Conservation (phyloP, 306 rosid genomes). For the Hippophae rhamnoides region DNA sequence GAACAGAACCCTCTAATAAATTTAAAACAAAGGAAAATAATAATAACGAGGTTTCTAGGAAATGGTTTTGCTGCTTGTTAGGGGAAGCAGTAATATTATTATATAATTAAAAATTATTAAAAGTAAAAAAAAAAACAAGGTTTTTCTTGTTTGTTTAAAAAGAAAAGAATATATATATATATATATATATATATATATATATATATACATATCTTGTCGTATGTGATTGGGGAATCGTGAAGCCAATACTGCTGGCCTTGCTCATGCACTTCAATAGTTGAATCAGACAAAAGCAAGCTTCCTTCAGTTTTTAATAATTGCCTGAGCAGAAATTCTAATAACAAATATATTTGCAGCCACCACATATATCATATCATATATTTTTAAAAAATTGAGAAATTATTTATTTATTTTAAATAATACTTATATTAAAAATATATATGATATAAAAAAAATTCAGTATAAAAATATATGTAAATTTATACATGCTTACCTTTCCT, state of each 20-base stretch:
- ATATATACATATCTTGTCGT: constrained; percentile 32
- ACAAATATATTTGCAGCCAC: too few species aligned
- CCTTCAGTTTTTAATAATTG: constrained; percentile 13
- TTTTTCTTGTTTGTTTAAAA: background rate
- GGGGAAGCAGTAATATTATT: background rate
- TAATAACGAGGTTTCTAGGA: constrained; percentile 4
- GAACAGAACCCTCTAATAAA: constrained; percentile 14
- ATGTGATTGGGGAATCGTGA: constrained; percentile 43
- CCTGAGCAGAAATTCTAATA: background rate
- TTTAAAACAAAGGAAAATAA: background rate
- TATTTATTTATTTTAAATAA: too few species aligned
- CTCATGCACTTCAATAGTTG: constrained; percentile 9
- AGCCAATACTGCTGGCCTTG: constrained; percentile 26
- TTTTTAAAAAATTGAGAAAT: too few species aligned
- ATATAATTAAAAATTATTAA: constrained; percentile 7
- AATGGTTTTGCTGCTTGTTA: constrained; percentile 27
- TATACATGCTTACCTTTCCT: too few species aligned
- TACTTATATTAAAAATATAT: too few species aligned
- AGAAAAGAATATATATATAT: constrained; percentile 14
- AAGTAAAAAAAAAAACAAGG: constrained; percentile 21
- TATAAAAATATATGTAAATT: too few species aligned
- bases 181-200: too few species aligned
- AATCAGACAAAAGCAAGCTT: constrained; percentile 14
- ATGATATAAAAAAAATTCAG: too few species aligned
- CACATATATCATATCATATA: too few species aligned